These are phyloP conservation scores for Pyrenochaeta sp. DNA, from an alignment of 2,329 filamentous ascomycete species.

Conservation along the genomic window DNA sequence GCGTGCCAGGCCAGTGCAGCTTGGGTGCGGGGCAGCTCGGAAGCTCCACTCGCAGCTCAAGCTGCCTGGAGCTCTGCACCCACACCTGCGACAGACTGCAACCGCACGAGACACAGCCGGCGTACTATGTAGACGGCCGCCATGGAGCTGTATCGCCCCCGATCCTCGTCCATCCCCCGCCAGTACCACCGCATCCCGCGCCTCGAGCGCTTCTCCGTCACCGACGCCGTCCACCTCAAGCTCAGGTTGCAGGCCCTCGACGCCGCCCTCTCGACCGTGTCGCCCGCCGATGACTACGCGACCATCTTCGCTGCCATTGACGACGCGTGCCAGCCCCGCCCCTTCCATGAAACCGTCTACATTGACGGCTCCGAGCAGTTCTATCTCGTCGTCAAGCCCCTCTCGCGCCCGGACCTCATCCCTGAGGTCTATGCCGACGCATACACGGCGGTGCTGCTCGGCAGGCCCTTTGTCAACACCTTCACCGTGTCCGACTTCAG, in stretches of 20 bases:
- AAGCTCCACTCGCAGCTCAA: no score
- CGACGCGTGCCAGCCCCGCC: slow-evolving; percentile 9
- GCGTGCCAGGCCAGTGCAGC: no score
- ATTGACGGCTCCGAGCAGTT: slow-evolving; percentile 27
- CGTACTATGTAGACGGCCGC: no score
- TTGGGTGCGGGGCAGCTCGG: no score
- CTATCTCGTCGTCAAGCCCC: slow-evolving; percentile 19
- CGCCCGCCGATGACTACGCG: slow-evolving; percentile 3
- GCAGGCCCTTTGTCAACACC: slow-evolving; percentile 22
- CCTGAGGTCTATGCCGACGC: slow-evolving; percentile 26
- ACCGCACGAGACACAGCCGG: no score
- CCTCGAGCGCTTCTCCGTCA: slow-evolving; percentile 22
- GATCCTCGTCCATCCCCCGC: slow-evolving; percentile 15
- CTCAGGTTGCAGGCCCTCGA: slow-evolving; percentile 29
- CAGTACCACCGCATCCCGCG: slow-evolving; percentile 8
- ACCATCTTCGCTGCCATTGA: slow-evolving; percentile 6
- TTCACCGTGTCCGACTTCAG: slow-evolving; percentile 13
- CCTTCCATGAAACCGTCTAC: slow-evolving; percentile 19
- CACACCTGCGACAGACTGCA: background rate
- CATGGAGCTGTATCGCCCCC: slow-evolving; percentile 13
- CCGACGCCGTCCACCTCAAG: slow-evolving; percentile 26
- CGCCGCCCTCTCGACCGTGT: slow-evolving; percentile 9
- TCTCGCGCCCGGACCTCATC: slow-evolving; percentile 27
- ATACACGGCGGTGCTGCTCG: slow-evolving; percentile 19
- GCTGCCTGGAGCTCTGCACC: no score